phyloP scores from a whole-genome alignment of 2,329 filamentous ascomycete species.

The Achaetomium macrosporum region DNA sequence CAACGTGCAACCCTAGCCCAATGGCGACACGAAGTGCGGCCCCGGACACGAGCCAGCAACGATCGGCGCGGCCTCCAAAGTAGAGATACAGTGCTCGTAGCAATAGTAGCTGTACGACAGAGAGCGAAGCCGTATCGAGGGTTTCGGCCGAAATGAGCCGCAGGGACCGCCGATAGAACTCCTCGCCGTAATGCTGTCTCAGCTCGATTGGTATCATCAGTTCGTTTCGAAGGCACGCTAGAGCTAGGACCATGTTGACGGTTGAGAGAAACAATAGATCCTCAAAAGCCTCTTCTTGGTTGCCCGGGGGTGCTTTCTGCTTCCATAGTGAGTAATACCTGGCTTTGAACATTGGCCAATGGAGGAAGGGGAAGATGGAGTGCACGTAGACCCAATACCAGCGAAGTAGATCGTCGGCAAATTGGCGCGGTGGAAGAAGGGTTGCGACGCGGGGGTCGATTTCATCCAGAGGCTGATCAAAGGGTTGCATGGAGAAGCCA shows the following conservation, averaged over 20 bases:
- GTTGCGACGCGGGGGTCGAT: conserved; percentile 7
- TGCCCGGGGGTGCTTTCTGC: neutral
- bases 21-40: conserved; percentile 29
- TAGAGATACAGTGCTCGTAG: conserved; percentile 28
- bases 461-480: neutral
- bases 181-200: conserved; percentile 17
- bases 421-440: conserved; percentile 11
- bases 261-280: conserved; percentile 22
- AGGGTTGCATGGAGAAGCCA: conserved; percentile 5
- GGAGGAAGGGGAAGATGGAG: conserved; percentile 18
- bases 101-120: conserved; percentile 28
- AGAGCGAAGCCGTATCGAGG: conserved; percentile 25
- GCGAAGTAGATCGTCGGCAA: conserved; percentile 12
- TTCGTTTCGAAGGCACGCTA: conserved; percentile 26
- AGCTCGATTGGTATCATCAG: neutral
- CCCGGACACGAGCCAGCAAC: conserved; percentile 29
- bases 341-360: conserved; percentile 17
- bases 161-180: conserved; percentile 27
- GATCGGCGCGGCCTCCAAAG: conserved; percentile 25
- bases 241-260: conserved; percentile 29
- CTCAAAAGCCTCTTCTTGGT: neutral
- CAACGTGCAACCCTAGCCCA: conserved; percentile 25
- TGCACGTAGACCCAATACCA: conserved; percentile 20
- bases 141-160: conserved; percentile 26
- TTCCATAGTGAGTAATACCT: conserved; percentile 13